Evolutionary conservation across 495 filamentous ascomycete genomes (phyloP).

Genomic region (Neohortaea acidophila): DNA sequence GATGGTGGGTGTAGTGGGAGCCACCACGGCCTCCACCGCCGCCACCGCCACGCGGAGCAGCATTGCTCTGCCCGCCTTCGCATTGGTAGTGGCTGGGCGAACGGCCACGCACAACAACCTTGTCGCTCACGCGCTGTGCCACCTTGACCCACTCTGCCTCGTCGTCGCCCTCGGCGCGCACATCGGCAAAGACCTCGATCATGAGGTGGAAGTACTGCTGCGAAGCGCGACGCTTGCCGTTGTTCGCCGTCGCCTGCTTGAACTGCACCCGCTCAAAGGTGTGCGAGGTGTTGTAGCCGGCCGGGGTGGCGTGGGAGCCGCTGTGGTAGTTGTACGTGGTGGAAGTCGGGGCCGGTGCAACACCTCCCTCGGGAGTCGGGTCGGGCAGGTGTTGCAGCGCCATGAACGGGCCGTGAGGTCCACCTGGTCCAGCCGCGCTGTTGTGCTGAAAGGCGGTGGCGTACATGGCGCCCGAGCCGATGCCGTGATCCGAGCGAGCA

Average conservation of each 20-base stretch:
- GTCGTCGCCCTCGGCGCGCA: constrained; percentile 29
- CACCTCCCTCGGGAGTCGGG: not conserved
- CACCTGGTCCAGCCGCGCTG: no score
- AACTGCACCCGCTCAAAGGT: constrained; percentile 94
- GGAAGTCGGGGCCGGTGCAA: not conserved
- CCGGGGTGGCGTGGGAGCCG: constrained; percentile 1
- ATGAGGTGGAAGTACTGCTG: constrained; percentile 92
- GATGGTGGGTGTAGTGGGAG: constrained; percentile 31
- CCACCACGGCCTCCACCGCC: constrained; percentile 46
- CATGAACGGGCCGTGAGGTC: no score
- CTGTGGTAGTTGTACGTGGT: not conserved
- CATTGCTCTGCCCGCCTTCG: constrained; percentile 42
- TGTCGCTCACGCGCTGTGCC: constrained; percentile 60
- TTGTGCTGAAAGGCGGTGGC: constrained; percentile 16
- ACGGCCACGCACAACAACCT: constrained; percentile 85
- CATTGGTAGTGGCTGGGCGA: constrained; percentile 89
- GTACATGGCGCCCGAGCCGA: constrained; percentile 13
- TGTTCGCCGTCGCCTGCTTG: constrained; percentile 91
- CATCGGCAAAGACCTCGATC: constrained; percentile 74
- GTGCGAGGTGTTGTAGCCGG: constrained; percentile 10
- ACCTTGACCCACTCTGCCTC: constrained; percentile 52
- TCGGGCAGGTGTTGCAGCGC: not conserved
- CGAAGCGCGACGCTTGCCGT: constrained; percentile 77
- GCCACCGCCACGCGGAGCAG: constrained; percentile 8
- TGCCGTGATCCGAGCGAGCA: constrained; percentile 6